Base-by-base conservation (phyloP, 768 basidiomycete species). In the Leccinum imitatum region DNA sequence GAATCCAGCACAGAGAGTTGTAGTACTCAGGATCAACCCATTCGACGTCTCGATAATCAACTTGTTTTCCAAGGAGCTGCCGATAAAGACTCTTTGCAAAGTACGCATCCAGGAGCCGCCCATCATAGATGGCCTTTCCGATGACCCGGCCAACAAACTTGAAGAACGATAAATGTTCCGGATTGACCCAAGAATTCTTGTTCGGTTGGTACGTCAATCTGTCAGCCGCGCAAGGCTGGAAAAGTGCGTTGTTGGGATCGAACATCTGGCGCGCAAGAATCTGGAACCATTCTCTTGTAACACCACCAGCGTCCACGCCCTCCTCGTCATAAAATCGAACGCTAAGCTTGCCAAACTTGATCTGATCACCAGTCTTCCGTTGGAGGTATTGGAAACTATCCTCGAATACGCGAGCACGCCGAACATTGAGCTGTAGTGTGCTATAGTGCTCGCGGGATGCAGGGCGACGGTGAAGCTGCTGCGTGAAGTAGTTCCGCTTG, bases 1-100 rank as follows among this genome's bases (percentile, higher is more conserved):
- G 76, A 74, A 99, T 98, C 97, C 97, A 99, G 69, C 91, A 91
- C 11, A 99, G 79, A 0, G 94, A 96, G 65, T 96, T 98, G 80
- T 98, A 98, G 73, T 98, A 98, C 74, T 96, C 94, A 0, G 95
- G 95, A 75, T 98, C 95, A 46, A 98, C 91, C 87, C 93, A 96
- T 75, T 98, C 95, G 21, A 98, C 91, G 71, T 98, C 96, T 62
- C 87, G 84, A 74, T 98, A 93, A 73, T 98, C 95, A 59, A 98
- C 95, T 8, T 86, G 93, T 71, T 95, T 94, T 48, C 91, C 93
- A 30, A 99, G 82, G 27, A 99, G 80, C 72, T 98, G 97, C 61
- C 96, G 85, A 79, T 99, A 98, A 74, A 98, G 76, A 66, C 96
- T 96, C 65, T 95, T 87, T 17, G 94, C 94, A 73, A 99, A 99